These are phyloP conservation scores for Litchi chinensis DNA, from an alignment of 345 rosid genomes.

Conservation along the genomic window DNA sequence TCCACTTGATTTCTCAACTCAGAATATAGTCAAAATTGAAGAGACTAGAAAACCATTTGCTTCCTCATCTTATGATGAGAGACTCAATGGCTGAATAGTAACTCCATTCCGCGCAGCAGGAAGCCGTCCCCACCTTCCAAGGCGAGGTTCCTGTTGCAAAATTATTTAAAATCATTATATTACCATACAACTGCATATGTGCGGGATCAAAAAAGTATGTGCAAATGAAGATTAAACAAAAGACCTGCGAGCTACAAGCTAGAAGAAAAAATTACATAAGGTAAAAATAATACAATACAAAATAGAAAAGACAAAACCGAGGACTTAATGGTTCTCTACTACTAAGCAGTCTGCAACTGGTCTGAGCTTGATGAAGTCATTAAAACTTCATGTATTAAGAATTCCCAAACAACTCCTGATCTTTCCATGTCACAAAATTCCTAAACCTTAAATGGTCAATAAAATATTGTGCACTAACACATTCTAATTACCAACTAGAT, in stretches of 20 bases:
- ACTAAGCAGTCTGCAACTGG: too few relatives aligned
- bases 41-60: slow-evolving; percentile 2
- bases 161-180: slow-evolving; percentile 13
- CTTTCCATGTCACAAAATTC: too few relatives aligned
- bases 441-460: too few relatives aligned
- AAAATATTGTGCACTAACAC: too few relatives aligned
- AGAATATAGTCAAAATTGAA: slow-evolving; percentile 27
- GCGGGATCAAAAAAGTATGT: neutral
- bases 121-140: slow-evolving; percentile 86
- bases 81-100: slow-evolving; percentile 64
- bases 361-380: too few relatives aligned
- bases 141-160: slow-evolving; percentile 74
- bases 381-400: too few relatives aligned
- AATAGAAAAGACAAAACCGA: neutral
- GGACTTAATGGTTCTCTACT: neutral
- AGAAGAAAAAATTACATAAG: neutral
- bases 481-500: too few relatives aligned
- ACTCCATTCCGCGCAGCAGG: slow-evolving; percentile 76
- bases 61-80: slow-evolving; percentile 32
- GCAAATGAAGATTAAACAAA: neutral
- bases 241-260: neutral
- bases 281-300: neutral
- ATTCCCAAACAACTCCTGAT: too few relatives aligned
- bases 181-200: neutral
- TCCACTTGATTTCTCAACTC: slow-evolving; percentile 10